phyloP scores from a whole-genome alignment of 257 asterid species.

The Phtheirospermum japonicum region DNA sequence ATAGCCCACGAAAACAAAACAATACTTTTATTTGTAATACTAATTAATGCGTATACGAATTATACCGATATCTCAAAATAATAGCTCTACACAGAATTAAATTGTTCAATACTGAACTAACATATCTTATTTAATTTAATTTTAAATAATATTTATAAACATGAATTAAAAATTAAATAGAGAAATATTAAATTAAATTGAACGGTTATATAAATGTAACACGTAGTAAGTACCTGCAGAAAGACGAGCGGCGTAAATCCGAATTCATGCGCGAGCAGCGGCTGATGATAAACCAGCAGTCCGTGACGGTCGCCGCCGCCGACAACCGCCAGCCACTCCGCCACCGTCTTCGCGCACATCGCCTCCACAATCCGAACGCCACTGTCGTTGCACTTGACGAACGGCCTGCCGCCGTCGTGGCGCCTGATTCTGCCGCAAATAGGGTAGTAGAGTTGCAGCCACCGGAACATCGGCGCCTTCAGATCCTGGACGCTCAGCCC shows the following conservation, averaged over 20 bases:
- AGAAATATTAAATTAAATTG: too few species aligned
- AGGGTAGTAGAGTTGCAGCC: conserved; percentile 40
- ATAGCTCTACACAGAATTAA: too few species aligned
- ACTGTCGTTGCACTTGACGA: conserved; percentile 72
- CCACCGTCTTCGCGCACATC: conserved; percentile 43
- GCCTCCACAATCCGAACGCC: conserved; percentile 85
- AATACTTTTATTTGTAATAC: too few species aligned
- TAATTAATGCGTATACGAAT: too few species aligned
- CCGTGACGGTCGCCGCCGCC: conserved; percentile 32
- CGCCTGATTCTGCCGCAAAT: conserved; percentile 57
- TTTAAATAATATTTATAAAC: too few species aligned
- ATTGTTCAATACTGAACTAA: too few species aligned
- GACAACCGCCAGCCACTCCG: conserved; percentile 43
- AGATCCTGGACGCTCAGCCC: conserved; percentile 42
- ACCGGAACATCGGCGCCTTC: conserved; percentile 53
- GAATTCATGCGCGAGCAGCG: conserved; percentile 43
- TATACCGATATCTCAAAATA: too few species aligned
- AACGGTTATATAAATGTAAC: background rate
- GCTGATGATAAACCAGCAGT: conserved; percentile 44
- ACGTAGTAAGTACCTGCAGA: conserved; percentile 54
- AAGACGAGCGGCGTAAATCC: conserved; percentile 65
- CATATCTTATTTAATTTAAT: too few species aligned
- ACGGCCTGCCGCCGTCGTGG: conserved; percentile 43
- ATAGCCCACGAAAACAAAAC: too few species aligned
- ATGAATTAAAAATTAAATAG: too few species aligned